Evolutionary conservation across 2,329 filamentous ascomycete genomes (phyloP).

Genomic region (Aspergillus japonicus): DNA sequence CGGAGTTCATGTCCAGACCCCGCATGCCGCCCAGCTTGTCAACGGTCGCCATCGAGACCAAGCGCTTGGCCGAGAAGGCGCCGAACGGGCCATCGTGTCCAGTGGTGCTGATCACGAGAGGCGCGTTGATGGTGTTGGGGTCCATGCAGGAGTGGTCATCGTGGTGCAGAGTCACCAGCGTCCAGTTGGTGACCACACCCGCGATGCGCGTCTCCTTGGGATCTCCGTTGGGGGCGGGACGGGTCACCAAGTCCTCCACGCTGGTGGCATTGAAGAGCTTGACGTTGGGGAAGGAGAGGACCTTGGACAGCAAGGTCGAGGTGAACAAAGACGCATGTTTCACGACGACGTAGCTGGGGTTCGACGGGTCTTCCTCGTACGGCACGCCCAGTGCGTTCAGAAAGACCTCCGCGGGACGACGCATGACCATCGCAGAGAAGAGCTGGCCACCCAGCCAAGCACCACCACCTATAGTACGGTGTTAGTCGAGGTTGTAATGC

Average conservation of each 20-base stretch:
- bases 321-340: conserved; percentile 94
- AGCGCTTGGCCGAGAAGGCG: conserved; percentile 85
- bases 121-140: conserved; percentile 93
- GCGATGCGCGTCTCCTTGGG: conserved; percentile 66
- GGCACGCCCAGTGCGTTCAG: conserved; percentile 76
- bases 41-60: conserved; percentile 82
- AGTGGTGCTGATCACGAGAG: conserved; percentile 82
- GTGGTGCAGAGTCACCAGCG: conserved; percentile 81
- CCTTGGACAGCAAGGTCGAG: conserved; percentile 78
- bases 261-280: conserved; percentile 96
- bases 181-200: conserved; percentile 95
- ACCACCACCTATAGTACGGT: conserved; percentile 61
- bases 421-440: conserved; percentile 93
- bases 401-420: conserved; percentile 86
- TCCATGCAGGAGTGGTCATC: conserved; percentile 95
- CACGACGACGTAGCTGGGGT: conserved; percentile 84
- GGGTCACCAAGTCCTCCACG: conserved; percentile 90
- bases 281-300: conserved; percentile 81
- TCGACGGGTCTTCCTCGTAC: conserved; percentile 84
- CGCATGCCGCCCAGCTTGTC: conserved; percentile 88
- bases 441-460: conserved; percentile 93
- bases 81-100: conserved; percentile 90
- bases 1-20: conserved; percentile 85
- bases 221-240: conserved; percentile 54
- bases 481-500: conserved; percentile 8